Base-by-base conservation (phyloP, 2,329 filamentous ascomycete genomes). In the Huntiella moniliformis region DNA sequence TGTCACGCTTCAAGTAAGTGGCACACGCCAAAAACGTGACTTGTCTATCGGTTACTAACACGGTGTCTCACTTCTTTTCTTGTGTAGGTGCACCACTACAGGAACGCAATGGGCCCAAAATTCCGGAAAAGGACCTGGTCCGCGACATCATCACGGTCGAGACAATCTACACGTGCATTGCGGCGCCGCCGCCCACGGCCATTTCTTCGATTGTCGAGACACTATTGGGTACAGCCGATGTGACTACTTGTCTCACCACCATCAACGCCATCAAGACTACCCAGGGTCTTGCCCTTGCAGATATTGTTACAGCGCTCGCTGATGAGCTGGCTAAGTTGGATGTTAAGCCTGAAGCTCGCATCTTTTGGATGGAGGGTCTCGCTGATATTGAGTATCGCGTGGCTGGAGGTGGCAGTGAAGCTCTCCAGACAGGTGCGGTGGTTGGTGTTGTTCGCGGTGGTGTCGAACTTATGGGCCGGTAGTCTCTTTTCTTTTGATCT, bases 131-230 rank as follows among this genome's bases (percentile, higher is more conserved):
- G 62, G 71, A 79, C 45, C 75, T 87, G 22, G 68, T 79, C 46
- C 73, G 85, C 36, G 88, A 96, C 28, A 69, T 54, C 50, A 74
- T 84, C 53, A 94, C 95, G 53, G 94, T 82, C 33, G 82, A 94
- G 58, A 85, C 83, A 5, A 96, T 98, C 57, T 98, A 95, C 68
- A 87, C 86, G 61, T 98, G 91, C 62, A 93, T 98, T 57, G 91
- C 91, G 6, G 88, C 88, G 1, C 91, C 91, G 3, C 87, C 92
- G 53, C 91, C 91, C 1, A 76, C 79, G 17, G 88, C 94, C 55
- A 85, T 96, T 56, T 71, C 74, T 53, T 76, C 82, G 54, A 96
- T 98, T 45, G 70, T 87, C 53, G 73, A 80, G 53, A 93, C 85
- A 0, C 70, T 98, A 31, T 72, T 96, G 22, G 77, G 73, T 46